These are phyloP conservation scores for Raddia guianensis DNA, from an alignment of 176 grass and related monocot species.

Conservation along the genomic window DNA sequence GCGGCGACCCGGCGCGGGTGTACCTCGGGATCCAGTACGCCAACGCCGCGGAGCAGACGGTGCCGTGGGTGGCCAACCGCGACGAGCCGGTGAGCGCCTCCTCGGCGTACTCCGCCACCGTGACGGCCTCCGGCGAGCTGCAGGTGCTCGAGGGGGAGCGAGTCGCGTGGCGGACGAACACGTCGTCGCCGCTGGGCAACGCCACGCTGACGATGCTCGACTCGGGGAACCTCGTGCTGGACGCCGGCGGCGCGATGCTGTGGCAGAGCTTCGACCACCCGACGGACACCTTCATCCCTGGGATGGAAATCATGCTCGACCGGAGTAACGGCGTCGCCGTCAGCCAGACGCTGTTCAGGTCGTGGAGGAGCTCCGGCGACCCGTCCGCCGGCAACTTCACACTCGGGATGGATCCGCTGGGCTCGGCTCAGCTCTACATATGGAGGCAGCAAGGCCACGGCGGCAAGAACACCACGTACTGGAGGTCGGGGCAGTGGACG, in stretches of 20 bases:
- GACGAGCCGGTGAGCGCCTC: constrained; percentile 37
- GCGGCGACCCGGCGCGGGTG: constrained; percentile 33
- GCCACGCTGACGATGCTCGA: constrained; percentile 30
- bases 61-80: constrained; percentile 74
- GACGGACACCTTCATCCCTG: constrained; percentile 67
- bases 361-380: constrained; percentile 58
- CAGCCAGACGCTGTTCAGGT: constrained; percentile 49
- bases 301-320: constrained; percentile 55
- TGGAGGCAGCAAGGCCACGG: background rate
- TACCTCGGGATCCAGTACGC: constrained; percentile 67
- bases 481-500: constrained; percentile 59
- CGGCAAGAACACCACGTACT: constrained; percentile 14
- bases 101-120: constrained; percentile 32
- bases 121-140: constrained; percentile 50
- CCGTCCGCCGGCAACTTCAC: constrained; percentile 58
- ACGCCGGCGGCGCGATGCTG: background rate
- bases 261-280: constrained; percentile 71
- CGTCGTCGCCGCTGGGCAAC: background rate
- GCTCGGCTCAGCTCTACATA: constrained; percentile 73
- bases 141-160: constrained; percentile 36
- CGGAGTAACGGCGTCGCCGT: background rate
- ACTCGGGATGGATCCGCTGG: constrained; percentile 54
- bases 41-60: constrained; percentile 37
- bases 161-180: constrained; percentile 49
- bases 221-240: constrained; percentile 49